Percentiles rank a stretch among this genome's conserved stretches.
phyloP scores from a whole-genome alignment of 768 basidiomycete species.

The Steccherinum ochraceum region DNA sequence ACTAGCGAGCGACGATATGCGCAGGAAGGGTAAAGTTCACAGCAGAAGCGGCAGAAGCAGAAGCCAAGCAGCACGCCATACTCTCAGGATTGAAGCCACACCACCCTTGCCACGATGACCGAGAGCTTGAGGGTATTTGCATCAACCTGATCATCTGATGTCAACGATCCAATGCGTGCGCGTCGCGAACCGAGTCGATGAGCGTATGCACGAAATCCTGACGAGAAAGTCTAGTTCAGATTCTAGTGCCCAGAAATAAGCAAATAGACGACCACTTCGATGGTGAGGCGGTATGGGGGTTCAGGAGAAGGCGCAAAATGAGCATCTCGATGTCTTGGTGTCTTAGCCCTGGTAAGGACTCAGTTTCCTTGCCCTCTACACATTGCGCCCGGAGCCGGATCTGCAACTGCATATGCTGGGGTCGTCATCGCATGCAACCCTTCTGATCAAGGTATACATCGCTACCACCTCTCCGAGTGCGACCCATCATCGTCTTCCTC shows the following conservation, averaged over 20 bases:
- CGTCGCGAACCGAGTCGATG: not conserved
- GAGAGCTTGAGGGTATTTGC: not conserved
- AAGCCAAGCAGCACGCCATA: not conserved
- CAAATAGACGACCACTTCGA: too few species aligned
- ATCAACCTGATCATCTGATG: too few species aligned
- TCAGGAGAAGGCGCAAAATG: too few species aligned
- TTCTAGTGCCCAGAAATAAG: not conserved
- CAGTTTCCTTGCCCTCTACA: not conserved
- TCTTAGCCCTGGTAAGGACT: not conserved
- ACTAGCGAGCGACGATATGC: too few species aligned
- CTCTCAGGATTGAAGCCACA: not conserved
- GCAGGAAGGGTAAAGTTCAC: too few species aligned
- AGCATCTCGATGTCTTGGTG: too few species aligned
- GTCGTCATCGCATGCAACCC: too few species aligned
- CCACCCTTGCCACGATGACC: not conserved
- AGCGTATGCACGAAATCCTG: not conserved
- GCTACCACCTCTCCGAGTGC: too few species aligned
- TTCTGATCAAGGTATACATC: too few species aligned
- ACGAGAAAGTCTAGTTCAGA: not conserved
- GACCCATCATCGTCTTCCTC: too few species aligned
- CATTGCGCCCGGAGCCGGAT: not conserved
- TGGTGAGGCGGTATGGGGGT: too few species aligned
- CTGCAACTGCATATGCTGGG: too few species aligned
- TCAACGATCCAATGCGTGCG: not conserved
- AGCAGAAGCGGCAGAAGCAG: not conserved